Percentiles rank a stretch among this genome's conserved stretches.
phyloP scores from a whole-genome alignment of 345 rosid genomes.

The Gossypium raimondii region DNA sequence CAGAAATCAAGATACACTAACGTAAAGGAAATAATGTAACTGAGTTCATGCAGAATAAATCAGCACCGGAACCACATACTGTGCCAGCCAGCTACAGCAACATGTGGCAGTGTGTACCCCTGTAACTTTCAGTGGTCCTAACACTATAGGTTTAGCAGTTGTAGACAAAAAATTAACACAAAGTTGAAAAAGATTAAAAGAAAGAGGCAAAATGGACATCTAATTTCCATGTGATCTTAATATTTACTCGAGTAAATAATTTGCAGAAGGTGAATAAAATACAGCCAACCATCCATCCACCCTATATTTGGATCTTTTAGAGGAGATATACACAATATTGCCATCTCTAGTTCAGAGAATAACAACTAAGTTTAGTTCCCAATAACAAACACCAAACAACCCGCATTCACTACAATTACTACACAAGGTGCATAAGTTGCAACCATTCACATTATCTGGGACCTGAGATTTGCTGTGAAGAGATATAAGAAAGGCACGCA shows the following conservation, averaged over 20 bases:
- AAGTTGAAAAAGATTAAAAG: not conserved
- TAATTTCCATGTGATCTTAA: not conserved
- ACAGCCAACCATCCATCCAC: not conserved
- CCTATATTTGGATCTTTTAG: not conserved
- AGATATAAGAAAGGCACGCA: constrained; percentile 43
- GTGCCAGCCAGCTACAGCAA: not conserved
- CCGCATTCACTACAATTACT: constrained; percentile 5
- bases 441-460: constrained; percentile 48
- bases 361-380: not conserved
- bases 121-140: not conserved
- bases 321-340: not conserved
- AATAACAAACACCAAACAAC: not conserved
- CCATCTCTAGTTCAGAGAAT: not conserved
- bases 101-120: not conserved
- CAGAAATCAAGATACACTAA: not conserved
- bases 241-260: not conserved
- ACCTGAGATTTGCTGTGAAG: constrained; percentile 85
- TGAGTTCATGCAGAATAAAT: not conserved
- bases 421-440: constrained; percentile 9
- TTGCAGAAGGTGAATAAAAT: not conserved
- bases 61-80: not conserved
- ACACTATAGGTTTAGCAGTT: not conserved
- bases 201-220: not conserved
- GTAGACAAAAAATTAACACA: not conserved
- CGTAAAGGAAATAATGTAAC: not conserved